These are phyloP conservation scores for Castanea sativa DNA, from an alignment of 306 rosid genomes.

Conservation along the genomic window DNA sequence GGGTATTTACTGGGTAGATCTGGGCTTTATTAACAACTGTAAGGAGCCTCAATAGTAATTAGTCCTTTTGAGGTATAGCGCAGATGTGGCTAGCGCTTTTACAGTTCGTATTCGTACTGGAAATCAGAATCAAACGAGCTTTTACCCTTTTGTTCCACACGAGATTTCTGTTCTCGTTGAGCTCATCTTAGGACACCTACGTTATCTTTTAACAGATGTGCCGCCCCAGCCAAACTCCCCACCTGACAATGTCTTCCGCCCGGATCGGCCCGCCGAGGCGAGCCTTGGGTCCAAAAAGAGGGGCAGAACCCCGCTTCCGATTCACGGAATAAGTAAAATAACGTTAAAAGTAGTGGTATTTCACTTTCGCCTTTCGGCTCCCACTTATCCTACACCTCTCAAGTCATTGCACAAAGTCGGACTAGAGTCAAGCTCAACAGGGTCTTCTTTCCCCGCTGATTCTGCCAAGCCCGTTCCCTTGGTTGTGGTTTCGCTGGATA, in stretches of 20 bases:
- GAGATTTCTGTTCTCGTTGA: not conserved
- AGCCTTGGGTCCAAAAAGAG: slow-evolving; percentile 4
- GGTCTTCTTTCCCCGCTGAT: too few relatives aligned
- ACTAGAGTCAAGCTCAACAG: too few relatives aligned
- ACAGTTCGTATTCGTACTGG: too few relatives aligned
- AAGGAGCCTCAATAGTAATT: too few relatives aligned
- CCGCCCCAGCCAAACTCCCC: slow-evolving; percentile 28
- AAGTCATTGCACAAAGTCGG: not conserved
- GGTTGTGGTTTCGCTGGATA: not conserved
- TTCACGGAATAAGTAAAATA: slow-evolving; percentile 56
- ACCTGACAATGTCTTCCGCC: slow-evolving; percentile 8
- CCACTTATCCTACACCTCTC: slow-evolving; percentile 11
- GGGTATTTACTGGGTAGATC: too few relatives aligned
- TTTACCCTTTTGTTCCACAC: not conserved
- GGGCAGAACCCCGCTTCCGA: slow-evolving; percentile 28
- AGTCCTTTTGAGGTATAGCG: too few relatives aligned
- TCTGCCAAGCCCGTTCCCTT: too few relatives aligned
- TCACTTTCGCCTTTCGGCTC: slow-evolving; percentile 29
- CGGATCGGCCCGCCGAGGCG: slow-evolving; percentile 1
- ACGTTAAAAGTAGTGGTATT: slow-evolving; percentile 53
- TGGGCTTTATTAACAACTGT: too few relatives aligned
- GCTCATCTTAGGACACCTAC: too few relatives aligned
- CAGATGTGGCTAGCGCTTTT: too few relatives aligned
- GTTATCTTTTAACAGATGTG: slow-evolving; percentile 23
- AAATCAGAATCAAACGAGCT: too few relatives aligned